Base-by-base conservation (phyloP, 202 grass and related monocot genomes). In the Eragrostis tef region DNA sequence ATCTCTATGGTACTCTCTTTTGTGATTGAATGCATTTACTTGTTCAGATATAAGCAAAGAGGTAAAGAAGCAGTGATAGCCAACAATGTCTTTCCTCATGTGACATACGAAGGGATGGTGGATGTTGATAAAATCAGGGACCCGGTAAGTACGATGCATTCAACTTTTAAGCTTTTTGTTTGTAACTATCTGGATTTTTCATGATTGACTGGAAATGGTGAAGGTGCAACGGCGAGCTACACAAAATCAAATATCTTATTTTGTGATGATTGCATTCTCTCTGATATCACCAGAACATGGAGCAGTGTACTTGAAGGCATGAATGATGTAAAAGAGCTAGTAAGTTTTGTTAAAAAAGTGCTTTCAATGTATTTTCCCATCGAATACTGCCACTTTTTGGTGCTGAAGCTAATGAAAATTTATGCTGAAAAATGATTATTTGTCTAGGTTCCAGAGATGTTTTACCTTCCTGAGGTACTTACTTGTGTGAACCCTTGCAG, bases 291-390 rank as follows among this genome's bases (percentile, higher is more conserved):
- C 50, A 59, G 60, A 74, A 98, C 96, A 65, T 98, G 96, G 96
- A 89, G 87, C 72, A 78, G 78, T 85, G 87, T 95, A 39, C 77
- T 95, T 84, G 89, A 95, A 68, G 85, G 94, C 78, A 88, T 93
- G 85, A 89, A 74, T 79, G 96, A 98, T 67, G 90, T 98, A 73
- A 98, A 98, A 93, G 96, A 98, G 91, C 81, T 98, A 90, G 92
- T 98, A 94, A 73, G 80, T 91, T 89, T 45, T 82, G 59, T 65
- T 78, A 14, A 86, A 88, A 79, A 64, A 70, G 26, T 66, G 64
- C 75, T 74, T 34, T 87, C 1, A 7, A 81, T 16, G 43, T 67
- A 79, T 82, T 70, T 71, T 77, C 31, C 17, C 52, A 56, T 51
- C 39, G 66, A 36, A 83, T 63, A 60, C 17, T 64, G 26, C 36